phyloP scores from a whole-genome alignment of 1,139 yeast species.

The Diutina neorugosa region DNA sequence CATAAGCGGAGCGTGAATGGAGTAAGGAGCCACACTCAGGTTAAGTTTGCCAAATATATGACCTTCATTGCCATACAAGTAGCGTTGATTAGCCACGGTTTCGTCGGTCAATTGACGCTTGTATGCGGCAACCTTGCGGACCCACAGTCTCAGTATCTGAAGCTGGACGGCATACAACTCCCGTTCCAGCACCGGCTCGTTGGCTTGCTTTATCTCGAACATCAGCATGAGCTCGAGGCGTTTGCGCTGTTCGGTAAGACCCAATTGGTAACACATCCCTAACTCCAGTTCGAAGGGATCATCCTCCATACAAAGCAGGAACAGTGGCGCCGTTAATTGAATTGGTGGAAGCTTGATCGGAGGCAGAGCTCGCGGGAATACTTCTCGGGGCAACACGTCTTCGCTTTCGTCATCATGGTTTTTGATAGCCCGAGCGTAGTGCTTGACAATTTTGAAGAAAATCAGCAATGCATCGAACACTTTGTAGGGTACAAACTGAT shows the following conservation, averaged over 20 bases:
- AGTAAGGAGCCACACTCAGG: constrained; percentile 44
- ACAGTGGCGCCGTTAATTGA: constrained; percentile 9
- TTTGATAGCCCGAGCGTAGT: constrained; percentile 28
- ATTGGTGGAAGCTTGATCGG: constrained; percentile 44
- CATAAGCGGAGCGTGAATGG: constrained; percentile 54
- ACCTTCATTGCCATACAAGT: constrained; percentile 19
- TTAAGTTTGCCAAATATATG: constrained; percentile 34
- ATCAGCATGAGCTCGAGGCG: constrained; percentile 45
- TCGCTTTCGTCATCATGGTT: constrained; percentile 2
- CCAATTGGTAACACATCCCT: constrained; percentile 65
- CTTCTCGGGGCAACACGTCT: background rate
- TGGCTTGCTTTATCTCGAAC: constrained; percentile 25
- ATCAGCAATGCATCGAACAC: constrained; percentile 52
- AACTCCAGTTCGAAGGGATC: constrained; percentile 69
- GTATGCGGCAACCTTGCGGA: constrained; percentile 39
- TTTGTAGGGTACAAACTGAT: constrained; percentile 44
- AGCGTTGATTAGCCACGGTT: constrained; percentile 39
- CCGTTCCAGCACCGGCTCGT: background rate
- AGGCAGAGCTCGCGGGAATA: constrained; percentile 16
- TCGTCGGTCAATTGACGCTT: constrained; percentile 29
- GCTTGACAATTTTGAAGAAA: constrained; percentile 42
- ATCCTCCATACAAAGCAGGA: constrained; percentile 8
- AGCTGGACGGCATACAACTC: background rate
- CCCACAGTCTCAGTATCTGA: constrained; percentile 19
- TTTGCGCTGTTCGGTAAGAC: constrained; percentile 55